Base-by-base conservation (phyloP, 768 basidiomycete species). In the Suillus decipiens region DNA sequence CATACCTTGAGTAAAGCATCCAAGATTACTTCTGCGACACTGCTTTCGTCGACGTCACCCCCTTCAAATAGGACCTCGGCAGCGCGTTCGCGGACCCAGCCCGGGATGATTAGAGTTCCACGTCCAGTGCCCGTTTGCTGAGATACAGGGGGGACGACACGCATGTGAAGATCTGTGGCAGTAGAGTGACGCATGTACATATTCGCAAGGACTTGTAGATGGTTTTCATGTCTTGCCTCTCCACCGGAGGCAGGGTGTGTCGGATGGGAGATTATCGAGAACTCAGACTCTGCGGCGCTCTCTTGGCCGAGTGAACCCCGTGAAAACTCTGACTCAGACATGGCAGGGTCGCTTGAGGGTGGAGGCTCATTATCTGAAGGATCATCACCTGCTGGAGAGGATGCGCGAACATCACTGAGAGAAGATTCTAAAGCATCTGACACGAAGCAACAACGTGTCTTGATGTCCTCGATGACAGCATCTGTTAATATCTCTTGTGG, bases 31-130 rank as follows among this genome's bases (percentile, higher is more conserved):
- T 95, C 93, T 0, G 93, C 90, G 8, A 96, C 78, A 64, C 91
- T 94, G 64, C 83, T 84, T 75, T 95, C 92, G 68, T 96, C 95
- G 11, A 93, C 88, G 68, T 95, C 93, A 7, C 92, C 93, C 1
- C 89, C 89, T 71, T 93, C 92, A 65, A 97, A 98, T 11, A 98
- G 78, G 6, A 96, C 83, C 74, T 99, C 97, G 1, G 95, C 88
- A 1, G 90, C 90, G 15, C 96, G 82, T 73, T 99, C 96, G 48
- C 96, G 78, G 45, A 99, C 83, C 97, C 97, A 99, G 2, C 96
- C 96, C 1, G 96, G 96, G 50, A 99, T 85, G 51, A 92, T 80
- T 53, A 97, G 74, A 0, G 89, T 93, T 0, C 92, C 94, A 9
- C 83, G 78, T 2, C 92, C 92, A 1, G 89, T 89, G 1, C 90